phyloP scores from a whole-genome alignment of 2,329 filamentous ascomycete genomes.

The Fusarium sororula region DNA sequence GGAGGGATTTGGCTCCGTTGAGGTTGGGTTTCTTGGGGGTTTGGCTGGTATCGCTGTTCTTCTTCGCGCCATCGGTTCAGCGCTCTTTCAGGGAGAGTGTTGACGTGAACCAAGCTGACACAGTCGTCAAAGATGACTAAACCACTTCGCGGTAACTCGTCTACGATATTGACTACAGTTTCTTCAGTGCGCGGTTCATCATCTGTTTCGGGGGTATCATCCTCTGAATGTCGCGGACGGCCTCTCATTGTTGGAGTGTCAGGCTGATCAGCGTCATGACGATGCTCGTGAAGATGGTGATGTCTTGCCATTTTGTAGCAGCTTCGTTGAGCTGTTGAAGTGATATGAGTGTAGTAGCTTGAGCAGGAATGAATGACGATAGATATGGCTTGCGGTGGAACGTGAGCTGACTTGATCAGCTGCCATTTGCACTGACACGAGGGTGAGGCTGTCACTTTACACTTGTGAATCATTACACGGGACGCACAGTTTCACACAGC shows the following conservation, averaged over 20 bases:
- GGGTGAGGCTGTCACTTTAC: not conserved
- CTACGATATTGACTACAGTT: not conserved
- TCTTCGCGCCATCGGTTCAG: not conserved
- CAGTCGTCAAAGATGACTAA: not conserved
- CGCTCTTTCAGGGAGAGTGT: not conserved
- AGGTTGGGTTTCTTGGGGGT: not conserved
- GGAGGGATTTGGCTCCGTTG: not conserved
- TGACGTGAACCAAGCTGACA: not conserved
- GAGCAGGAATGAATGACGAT: not conserved
- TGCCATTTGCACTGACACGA: not conserved
- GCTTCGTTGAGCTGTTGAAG: not conserved
- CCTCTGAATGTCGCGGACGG: not conserved
- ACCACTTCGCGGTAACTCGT: not conserved
- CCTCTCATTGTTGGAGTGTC: not conserved
- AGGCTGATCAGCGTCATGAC: not conserved
- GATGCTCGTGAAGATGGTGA: not conserved
- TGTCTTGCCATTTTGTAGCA: not conserved
- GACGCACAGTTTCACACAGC: not conserved
- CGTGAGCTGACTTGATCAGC: not conserved
- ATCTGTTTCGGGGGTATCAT: accelerated
- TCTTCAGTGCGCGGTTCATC: not conserved
- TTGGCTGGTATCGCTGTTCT: not conserved
- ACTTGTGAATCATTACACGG: not conserved
- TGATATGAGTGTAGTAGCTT: not conserved
- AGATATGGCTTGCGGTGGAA: not conserved